Percentiles rank a stretch among this genome's conserved stretches.
Evolutionary conservation across 306 rosid species (phyloP).

Genomic region (Sesbania bispinosa): DNA sequence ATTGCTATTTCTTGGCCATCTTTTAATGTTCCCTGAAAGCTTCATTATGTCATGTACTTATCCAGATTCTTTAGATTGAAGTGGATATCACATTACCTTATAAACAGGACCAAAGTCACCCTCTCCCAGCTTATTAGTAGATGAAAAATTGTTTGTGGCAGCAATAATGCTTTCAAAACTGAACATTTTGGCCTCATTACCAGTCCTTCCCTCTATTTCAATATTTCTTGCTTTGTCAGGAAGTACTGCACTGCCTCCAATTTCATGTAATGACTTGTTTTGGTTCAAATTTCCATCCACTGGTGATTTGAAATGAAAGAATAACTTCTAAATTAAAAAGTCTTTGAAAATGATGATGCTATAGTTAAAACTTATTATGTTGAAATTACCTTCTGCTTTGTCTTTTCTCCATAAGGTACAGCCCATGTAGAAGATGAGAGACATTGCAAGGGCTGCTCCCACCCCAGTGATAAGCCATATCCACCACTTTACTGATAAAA

Average conservation of each 20-base stretch:
- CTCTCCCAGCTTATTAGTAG: constrained; percentile 19
- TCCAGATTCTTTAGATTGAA: too few relatives aligned
- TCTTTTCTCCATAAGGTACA: constrained; percentile 1
- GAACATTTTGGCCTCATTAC: not conserved
- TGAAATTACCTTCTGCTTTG: constrained; percentile 11
- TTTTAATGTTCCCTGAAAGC: not conserved
- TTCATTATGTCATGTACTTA: too few relatives aligned
- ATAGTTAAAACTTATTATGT: not conserved
- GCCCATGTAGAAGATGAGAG: constrained; percentile 20
- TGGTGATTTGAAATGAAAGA: constrained; percentile 9
- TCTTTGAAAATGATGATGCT: not conserved
- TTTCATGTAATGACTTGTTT: not conserved
- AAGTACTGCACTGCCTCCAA: not conserved
- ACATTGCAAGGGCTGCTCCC: constrained; percentile 7
- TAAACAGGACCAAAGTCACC: constrained; percentile 33
- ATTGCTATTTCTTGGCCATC: constrained; percentile 19
- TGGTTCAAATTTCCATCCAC: constrained; percentile 4
- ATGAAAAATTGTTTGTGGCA: constrained; percentile 26
- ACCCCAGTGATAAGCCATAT: constrained; percentile 31
- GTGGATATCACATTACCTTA: not conserved
- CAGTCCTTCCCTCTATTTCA: too few relatives aligned
- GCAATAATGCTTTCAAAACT: constrained; percentile 24
- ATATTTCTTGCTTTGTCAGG: not conserved
- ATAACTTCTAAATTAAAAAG: not conserved
- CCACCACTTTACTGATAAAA: constrained; percentile 34